Conservation (phyloP, 306 rosid species). For the Hippophae gyantsensis region DNA sequence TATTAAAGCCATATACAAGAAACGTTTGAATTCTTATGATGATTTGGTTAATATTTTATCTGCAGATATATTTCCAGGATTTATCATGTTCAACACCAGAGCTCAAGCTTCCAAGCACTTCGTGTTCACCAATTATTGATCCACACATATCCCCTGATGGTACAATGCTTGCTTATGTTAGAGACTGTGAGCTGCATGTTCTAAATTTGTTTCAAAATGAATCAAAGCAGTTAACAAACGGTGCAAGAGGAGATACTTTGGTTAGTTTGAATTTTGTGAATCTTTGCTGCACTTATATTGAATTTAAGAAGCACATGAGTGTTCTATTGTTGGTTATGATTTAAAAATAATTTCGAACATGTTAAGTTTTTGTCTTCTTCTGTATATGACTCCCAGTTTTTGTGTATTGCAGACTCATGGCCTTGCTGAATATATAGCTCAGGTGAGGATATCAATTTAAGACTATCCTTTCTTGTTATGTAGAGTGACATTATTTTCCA, state of each 20-base stretch:
- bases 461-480: not conserved
- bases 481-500: not conserved
- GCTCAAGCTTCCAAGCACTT: slow-evolving; percentile 60
- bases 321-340: not conserved
- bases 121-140: slow-evolving; percentile 74
- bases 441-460: slow-evolving; percentile 51
- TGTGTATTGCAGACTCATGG: slow-evolving; percentile 72
- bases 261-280: slow-evolving; percentile 28
- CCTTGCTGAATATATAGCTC: slow-evolving; percentile 93
- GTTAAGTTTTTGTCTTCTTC: not conserved
- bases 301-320: too few relatives aligned
- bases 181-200: slow-evolving; percentile 68
- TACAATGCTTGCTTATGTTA: slow-evolving; percentile 62
- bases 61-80: slow-evolving; percentile 79
- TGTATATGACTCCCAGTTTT: slow-evolving; percentile 6
- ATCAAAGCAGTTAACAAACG: slow-evolving; percentile 65
- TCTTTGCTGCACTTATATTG: not conserved
- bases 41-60: slow-evolving; percentile 17
- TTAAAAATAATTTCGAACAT: not conserved
- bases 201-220: slow-evolving; percentile 47
- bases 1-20: slow-evolving; percentile 13
- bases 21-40: slow-evolving; percentile 17
- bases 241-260: slow-evolving; percentile 50
- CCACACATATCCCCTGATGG: slow-evolving; percentile 92
- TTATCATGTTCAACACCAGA: slow-evolving; percentile 47